Percentiles rank a stretch among this genome's conserved stretches.
Conservation (phyloP, 2,329 filamentous ascomycete genomes). For the Onygena corvina region DNA sequence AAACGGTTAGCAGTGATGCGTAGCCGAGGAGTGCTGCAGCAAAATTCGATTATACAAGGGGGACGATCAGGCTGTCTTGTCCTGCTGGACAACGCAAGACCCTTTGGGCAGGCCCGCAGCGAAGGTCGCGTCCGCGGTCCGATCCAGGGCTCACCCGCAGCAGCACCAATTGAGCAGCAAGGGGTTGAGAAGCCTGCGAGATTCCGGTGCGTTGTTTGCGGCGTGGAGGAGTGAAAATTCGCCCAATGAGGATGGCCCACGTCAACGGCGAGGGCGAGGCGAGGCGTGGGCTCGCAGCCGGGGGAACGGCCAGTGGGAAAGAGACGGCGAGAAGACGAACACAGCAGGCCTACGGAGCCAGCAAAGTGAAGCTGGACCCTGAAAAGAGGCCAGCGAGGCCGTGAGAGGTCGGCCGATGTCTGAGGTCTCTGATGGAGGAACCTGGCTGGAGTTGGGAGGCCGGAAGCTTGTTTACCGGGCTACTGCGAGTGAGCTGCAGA, state of each 20-base stretch:
- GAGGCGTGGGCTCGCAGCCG: background rate
- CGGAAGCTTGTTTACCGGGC: constrained; percentile 5
- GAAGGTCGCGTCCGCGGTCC: constrained; percentile 7
- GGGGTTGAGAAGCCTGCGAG: constrained; percentile 6
- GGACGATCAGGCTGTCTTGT: background rate
- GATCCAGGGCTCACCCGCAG: constrained; percentile 12
- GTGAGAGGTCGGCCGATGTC: background rate
- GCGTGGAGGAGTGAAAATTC: constrained; percentile 8
- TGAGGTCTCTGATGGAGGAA: background rate
- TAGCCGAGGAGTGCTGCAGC: background rate
- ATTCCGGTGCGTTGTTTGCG: background rate
- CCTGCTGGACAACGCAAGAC: background rate
- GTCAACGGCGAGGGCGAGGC: constrained; percentile 12
- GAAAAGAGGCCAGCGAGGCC: background rate
- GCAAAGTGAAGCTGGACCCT: constrained; percentile 7
- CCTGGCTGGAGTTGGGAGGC: background rate
- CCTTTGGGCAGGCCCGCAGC: constrained; percentile 8
- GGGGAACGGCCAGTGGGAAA: constrained; percentile 2
- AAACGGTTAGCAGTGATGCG: background rate
- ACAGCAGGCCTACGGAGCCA: constrained; percentile 10
- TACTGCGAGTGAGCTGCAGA: constrained; percentile 4
- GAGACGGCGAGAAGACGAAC: constrained; percentile 9
- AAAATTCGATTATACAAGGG: constrained; percentile 5
- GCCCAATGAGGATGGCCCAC: constrained; percentile 16
- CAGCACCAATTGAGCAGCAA: constrained; percentile 8